A percentile compares a stretch with the other conserved stretches of the same genome.
Conservation (phyloP, 2,329 filamentous ascomycete genomes). For the Periglandula ipomoeae region DNA sequence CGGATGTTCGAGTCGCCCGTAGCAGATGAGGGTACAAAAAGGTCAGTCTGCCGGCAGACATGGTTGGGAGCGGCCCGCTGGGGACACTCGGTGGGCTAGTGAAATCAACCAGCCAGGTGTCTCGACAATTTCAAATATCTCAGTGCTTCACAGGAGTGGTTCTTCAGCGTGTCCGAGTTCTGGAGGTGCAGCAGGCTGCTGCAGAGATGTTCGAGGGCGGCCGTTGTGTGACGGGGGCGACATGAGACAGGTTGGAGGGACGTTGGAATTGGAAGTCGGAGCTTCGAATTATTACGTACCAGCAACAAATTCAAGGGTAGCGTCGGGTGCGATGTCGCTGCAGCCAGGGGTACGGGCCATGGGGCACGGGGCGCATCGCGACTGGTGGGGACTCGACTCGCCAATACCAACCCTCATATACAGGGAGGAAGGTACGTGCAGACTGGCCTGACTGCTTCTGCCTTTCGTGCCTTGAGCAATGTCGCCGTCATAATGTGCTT, state of each 20-base stretch:
- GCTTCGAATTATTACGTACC: neutral
- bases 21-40: constrained; percentile 63
- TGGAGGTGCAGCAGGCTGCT: no score
- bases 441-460: no score
- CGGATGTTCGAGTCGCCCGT: constrained; percentile 30
- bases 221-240: no score
- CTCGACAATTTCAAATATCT: neutral
- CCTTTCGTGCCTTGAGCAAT: no score
- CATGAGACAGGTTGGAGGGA: neutral
- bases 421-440: no score
- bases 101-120: neutral
- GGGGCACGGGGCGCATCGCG: no score
- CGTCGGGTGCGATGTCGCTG: neutral
- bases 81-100: no score
- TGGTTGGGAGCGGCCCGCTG: neutral
- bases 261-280: neutral
- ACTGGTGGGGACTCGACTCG: no score
- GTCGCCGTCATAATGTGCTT: no score
- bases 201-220: no score
- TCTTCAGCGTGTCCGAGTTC: no score
- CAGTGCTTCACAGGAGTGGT: neutral
- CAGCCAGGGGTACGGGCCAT: neutral
- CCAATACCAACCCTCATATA: no score
- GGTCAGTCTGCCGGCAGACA: constrained; percentile 43
- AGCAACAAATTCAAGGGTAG: neutral